These are phyloP conservation scores for Toxoplasma gondii DNA, from an alignment of 169 alveolate genomes.

Conservation along the genomic window DNA sequence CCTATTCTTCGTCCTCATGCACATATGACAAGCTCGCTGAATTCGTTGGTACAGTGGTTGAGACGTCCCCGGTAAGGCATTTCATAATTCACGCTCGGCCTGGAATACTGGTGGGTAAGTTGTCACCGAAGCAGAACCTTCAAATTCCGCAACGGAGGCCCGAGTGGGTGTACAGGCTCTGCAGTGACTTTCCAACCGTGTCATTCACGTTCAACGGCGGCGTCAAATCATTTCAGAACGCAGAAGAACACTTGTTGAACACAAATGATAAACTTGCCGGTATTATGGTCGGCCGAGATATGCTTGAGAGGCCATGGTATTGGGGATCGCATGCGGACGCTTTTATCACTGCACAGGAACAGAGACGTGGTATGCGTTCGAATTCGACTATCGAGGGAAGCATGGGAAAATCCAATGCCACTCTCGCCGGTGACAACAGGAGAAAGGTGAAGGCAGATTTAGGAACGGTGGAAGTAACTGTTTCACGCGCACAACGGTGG, in stretches of 20 bases:
- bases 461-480: no score
- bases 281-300: conserved; percentile 25
- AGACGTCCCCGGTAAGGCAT: neutral
- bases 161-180: conserved; percentile 27
- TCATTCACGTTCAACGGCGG: conserved; percentile 39
- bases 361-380: neutral
- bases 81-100: conserved; percentile 11
- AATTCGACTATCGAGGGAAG: neutral
- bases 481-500: no score
- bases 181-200: neutral
- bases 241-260: neutral
- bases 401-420: neutral
- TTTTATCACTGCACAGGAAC: neutral
- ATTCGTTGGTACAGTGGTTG: neutral
- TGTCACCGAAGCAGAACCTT: conserved; percentile 1
- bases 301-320: conserved; percentile 30
- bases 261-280: neutral
- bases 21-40: neutral
- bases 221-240: neutral
- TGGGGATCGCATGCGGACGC: conserved; percentile 8
- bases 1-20: neutral
- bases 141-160: neutral
- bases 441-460: neutral
- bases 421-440: neutral
- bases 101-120: neutral